A percentile compares a stretch with the other conserved stretches of the same genome.
Evolutionary conservation across 352 stramenopile genomes (phyloP).

Genomic region (Pythium pyrilobum): DNA sequence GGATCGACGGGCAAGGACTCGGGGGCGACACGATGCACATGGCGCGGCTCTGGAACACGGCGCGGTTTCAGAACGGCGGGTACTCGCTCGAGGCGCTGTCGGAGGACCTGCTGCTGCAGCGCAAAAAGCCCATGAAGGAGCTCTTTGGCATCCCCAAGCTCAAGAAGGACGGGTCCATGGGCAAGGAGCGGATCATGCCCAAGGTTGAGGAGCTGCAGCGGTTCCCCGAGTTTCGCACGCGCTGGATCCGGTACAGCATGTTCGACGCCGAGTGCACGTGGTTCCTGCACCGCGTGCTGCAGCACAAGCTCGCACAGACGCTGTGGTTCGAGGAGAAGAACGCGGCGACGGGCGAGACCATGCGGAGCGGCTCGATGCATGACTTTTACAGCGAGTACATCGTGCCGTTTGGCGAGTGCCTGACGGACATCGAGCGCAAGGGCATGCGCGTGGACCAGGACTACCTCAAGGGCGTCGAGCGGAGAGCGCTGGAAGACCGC

Average conservation of each 20-base stretch:
- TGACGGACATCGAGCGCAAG: constrained; percentile 98
- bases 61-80: constrained; percentile 74
- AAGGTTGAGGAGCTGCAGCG: constrained; percentile 79
- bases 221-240: constrained; percentile 78
- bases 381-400: constrained; percentile 98
- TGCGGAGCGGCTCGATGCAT: constrained; percentile 78
- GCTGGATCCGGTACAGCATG: constrained; percentile 96
- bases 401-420: constrained; percentile 96
- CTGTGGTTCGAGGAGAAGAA: constrained; percentile 73
- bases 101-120: constrained; percentile 67
- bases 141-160: constrained; percentile 94
- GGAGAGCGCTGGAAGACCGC: constrained; percentile 88
- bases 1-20: constrained; percentile 90
- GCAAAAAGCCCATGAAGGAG: constrained; percentile 98
- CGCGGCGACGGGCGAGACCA: constrained; percentile 7
- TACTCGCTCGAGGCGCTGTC: constrained; percentile 96
- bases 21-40: constrained; percentile 99
- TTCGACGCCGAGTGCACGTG: constrained; percentile 98
- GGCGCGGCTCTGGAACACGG: constrained; percentile 90
- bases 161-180: constrained; percentile 93
- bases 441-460: constrained; percentile 87
- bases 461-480: constrained; percentile 92
- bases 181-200: constrained; percentile 80
- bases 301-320: constrained; percentile 87
- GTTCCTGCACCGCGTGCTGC: constrained; percentile 89